phyloP scores from a whole-genome alignment of 2,329 filamentous ascomycete genomes.

The Celoporthe dispersa region DNA sequence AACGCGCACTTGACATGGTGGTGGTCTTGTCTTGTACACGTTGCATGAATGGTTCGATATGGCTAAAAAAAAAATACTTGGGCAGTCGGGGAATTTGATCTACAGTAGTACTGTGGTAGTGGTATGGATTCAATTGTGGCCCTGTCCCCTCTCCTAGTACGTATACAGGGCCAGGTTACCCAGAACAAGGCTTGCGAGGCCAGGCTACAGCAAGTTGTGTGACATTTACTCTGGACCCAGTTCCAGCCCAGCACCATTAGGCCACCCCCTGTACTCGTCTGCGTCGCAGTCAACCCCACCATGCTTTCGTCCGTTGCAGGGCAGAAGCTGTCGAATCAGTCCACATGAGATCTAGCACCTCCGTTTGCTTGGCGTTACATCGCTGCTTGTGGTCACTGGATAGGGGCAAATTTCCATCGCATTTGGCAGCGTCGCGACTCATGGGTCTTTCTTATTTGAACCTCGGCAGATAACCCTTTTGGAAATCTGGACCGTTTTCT shows the following conservation, averaged over 20 bases:
- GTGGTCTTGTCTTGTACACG: background rate
- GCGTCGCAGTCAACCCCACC: background rate
- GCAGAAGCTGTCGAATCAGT: background rate
- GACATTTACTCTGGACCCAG: background rate
- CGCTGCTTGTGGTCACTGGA: background rate
- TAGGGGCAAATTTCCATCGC: background rate
- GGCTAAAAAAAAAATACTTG: too few relatives aligned
- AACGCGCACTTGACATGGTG: background rate
- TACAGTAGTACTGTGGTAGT: background rate
- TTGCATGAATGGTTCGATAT: too few relatives aligned
- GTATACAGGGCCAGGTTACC: background rate
- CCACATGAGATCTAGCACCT: background rate
- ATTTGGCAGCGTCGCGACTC: background rate
- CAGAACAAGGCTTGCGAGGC: background rate
- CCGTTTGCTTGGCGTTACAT: constrained; percentile 2
- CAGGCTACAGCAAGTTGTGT: background rate
- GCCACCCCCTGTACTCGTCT: background rate
- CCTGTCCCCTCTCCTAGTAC: background rate
- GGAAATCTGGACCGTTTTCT: background rate
- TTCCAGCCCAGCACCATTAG: background rate
- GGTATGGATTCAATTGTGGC: background rate
- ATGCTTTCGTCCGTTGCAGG: background rate
- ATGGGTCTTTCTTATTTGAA: background rate
- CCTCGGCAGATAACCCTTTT: background rate
- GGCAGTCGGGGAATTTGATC: background rate